These are phyloP conservation scores for Austroboletus novae-zelandiae DNA, from an alignment of 1,284 basidiomycete genomes.

Conservation along the genomic window DNA sequence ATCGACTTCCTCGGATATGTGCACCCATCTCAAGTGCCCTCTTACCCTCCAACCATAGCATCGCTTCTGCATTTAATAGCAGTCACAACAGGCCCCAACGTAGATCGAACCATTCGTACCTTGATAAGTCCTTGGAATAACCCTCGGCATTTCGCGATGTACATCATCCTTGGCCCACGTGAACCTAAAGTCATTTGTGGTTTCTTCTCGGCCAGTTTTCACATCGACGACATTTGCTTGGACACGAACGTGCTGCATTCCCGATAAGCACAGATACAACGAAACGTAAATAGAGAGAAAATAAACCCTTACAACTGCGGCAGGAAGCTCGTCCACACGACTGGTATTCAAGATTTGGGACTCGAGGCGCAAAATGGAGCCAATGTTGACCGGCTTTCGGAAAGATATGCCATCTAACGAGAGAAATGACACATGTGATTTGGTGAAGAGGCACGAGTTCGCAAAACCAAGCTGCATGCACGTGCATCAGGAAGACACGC, in stretches of 20 bases:
- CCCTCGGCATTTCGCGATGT: slow-evolving; percentile 44
- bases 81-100: not conserved
- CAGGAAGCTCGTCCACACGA: slow-evolving; percentile 41
- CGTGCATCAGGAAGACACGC: not conserved
- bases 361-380: slow-evolving; percentile 71
- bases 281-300: not conserved
- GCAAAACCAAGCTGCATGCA: slow-evolving; percentile 65
- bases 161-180: slow-evolving; percentile 55
- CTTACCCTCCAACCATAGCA: slow-evolving; percentile 79
- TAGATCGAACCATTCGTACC: slow-evolving; percentile 37
- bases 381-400: slow-evolving; percentile 78
- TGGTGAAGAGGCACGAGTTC: slow-evolving; percentile 70
- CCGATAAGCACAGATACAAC: not conserved
- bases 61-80: slow-evolving; percentile 53
- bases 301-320: slow-evolving; percentile 47
- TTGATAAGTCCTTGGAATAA: slow-evolving; percentile 71
- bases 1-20: slow-evolving; percentile 45
- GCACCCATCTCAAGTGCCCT: slow-evolving; percentile 63
- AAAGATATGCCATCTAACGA: slow-evolving; percentile 80
- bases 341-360: slow-evolving; percentile 64
- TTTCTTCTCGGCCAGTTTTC: slow-evolving; percentile 62
- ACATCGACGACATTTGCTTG: slow-evolving; percentile 77
- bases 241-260: slow-evolving; percentile 63
- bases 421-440: slow-evolving; percentile 66
- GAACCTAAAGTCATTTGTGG: slow-evolving; percentile 72